Percentiles rank a stretch among this genome's conserved stretches.
phyloP scores from a whole-genome alignment of 768 basidiomycete genomes.

The Terana coerulea region DNA sequence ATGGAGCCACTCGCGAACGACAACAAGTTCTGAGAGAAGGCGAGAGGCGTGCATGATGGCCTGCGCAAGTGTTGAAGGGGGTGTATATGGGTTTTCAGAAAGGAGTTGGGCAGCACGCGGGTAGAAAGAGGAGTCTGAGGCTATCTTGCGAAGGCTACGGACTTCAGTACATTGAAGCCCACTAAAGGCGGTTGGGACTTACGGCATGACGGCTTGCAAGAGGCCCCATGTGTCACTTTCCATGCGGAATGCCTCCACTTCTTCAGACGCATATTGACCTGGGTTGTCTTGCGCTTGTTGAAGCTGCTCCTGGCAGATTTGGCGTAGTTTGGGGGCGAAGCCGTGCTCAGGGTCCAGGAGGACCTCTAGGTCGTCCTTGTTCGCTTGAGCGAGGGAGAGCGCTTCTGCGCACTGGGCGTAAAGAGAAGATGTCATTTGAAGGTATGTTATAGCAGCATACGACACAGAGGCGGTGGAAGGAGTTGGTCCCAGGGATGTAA shows the following conservation, averaged over 20 bases:
- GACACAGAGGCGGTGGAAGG: not conserved
- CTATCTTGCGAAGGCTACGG: conserved; percentile 64
- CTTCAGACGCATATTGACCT: conserved; percentile 39
- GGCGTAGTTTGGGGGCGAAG: conserved; percentile 61
- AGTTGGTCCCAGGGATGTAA: too few species aligned
- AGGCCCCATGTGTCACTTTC: conserved; percentile 84
- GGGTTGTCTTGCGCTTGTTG: conserved; percentile 45
- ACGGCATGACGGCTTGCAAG: conserved; percentile 75
- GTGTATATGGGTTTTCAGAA: conserved; percentile 75
- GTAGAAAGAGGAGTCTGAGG: conserved; percentile 37
- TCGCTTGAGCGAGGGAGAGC: conserved; percentile 52
- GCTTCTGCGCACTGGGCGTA: conserved; percentile 70
- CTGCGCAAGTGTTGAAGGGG: conserved; percentile 71
- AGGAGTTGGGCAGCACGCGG: conserved; percentile 55
- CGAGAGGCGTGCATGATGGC: conserved; percentile 65
- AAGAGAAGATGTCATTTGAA: conserved; percentile 46
- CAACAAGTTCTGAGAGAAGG: conserved; percentile 69
- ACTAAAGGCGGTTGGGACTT: conserved; percentile 26
- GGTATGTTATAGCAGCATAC: not conserved
- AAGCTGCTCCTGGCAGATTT: conserved; percentile 52
- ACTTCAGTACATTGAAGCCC: not conserved
- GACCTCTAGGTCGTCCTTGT: conserved; percentile 50
- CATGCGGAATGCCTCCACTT: conserved; percentile 60
- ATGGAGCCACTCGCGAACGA: conserved; percentile 87
- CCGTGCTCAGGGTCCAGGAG: conserved; percentile 65